These are phyloP conservation scores for Cordyceps pruinosa DNA, from an alignment of 2,329 filamentous ascomycete species.

Conservation along the genomic window DNA sequence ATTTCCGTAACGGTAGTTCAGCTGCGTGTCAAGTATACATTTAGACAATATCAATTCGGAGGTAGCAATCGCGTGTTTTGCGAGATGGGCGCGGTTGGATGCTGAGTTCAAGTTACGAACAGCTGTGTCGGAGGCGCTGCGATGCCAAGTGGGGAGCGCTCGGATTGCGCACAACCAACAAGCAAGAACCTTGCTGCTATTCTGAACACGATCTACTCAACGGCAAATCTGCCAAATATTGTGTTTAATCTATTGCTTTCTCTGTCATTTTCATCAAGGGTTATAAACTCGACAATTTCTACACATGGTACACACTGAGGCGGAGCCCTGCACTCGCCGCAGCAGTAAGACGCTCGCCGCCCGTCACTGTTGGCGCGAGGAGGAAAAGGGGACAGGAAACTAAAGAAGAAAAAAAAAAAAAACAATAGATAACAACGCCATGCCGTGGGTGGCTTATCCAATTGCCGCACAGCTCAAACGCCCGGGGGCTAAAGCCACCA, in stretches of 20 bases:
- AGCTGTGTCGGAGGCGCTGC: too few relatives aligned
- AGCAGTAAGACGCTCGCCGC: neutral
- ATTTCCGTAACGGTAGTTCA: neutral
- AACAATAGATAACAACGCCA: neutral
- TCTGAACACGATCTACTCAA: neutral
- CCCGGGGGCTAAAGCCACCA: neutral
- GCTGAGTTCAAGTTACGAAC: neutral
- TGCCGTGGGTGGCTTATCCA: neutral
- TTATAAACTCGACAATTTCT: neutral
- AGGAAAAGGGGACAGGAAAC: neutral
- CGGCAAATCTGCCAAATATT: neutral
- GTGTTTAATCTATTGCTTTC: neutral
- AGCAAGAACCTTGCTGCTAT: neutral
- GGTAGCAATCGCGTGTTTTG: neutral
- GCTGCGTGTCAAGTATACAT: neutral
- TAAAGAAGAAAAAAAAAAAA: conserved; percentile 12
- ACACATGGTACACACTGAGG: neutral
- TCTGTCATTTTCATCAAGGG: neutral
- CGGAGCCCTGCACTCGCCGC: neutral
- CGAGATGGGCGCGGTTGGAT: neutral
- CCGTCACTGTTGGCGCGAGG: neutral
- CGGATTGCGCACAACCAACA: neutral
- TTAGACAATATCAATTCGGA: neutral
- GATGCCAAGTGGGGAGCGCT: conserved; percentile 3
- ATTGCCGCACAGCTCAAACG: neutral